These are phyloP conservation scores for Trichothecium sympodiale DNA, from an alignment of 2,329 filamentous ascomycete species.

Conservation along the genomic window DNA sequence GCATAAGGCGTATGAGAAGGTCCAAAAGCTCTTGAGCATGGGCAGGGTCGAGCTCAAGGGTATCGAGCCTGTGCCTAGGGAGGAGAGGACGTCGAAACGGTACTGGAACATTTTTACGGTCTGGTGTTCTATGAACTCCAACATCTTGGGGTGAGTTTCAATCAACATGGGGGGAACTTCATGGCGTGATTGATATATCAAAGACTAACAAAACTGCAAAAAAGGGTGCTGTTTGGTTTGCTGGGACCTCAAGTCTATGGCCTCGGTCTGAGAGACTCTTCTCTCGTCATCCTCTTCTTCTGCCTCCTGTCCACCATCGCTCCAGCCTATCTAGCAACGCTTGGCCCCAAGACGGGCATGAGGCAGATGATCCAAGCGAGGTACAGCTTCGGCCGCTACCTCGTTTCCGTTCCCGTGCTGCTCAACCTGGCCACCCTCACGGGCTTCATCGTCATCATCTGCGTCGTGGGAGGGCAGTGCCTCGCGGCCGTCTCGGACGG, in stretches of 20 bases:
- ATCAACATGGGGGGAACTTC: background rate
- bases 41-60: conserved; percentile 32
- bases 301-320: conserved; percentile 40
- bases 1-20: background rate
- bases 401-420: conserved; percentile 47
- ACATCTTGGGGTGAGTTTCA: conserved; percentile 29
- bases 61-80: conserved; percentile 29
- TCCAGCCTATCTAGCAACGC: conserved; percentile 44
- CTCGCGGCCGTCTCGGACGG: conserved; percentile 41
- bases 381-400: conserved; percentile 49
- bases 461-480: conserved; percentile 49
- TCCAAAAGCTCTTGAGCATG: conserved; percentile 18
- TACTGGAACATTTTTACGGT: conserved; percentile 35
- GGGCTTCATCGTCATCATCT: conserved; percentile 53
- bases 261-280: conserved; percentile 42
- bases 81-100: conserved; percentile 26
- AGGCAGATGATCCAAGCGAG: conserved; percentile 55
- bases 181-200: no score
- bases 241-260: conserved; percentile 44
- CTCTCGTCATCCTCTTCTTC: conserved; percentile 54
- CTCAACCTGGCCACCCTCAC: conserved; percentile 52
- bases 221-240: conserved; percentile 52
- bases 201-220: no score
- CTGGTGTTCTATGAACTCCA: conserved; percentile 37
- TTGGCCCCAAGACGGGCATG: conserved; percentile 52